These are phyloP conservation scores for Leishmania martiniquensis DNA, from an alignment of 208 protist species.

Conservation along the genomic window DNA sequence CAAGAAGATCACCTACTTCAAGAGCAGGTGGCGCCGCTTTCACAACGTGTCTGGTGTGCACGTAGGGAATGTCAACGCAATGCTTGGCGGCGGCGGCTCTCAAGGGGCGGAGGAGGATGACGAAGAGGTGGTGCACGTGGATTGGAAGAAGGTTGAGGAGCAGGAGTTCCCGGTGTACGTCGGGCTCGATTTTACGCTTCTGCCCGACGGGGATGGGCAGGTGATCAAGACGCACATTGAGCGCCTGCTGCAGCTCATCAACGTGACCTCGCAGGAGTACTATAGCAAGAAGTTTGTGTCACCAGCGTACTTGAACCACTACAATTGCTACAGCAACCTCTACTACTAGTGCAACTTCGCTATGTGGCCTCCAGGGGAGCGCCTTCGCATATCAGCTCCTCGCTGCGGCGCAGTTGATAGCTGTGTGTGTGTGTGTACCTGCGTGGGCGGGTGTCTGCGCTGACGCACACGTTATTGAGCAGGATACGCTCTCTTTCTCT, in stretches of 20 bases:
- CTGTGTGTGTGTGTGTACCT: neutral
- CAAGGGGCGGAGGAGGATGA: slow-evolving; percentile 61
- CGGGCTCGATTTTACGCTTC: slow-evolving; percentile 84
- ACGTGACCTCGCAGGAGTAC: slow-evolving; percentile 83
- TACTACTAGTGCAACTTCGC: slow-evolving; percentile 34
- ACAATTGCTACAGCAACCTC: slow-evolving; percentile 61
- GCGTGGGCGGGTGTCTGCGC: neutral
- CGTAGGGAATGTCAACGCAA: slow-evolving; percentile 27
- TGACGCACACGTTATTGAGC: neutral
- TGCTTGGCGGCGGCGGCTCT: slow-evolving; percentile 35
- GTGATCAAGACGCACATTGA: slow-evolving; percentile 78
- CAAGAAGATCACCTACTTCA: slow-evolving; percentile 77
- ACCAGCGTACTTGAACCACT: slow-evolving; percentile 48
- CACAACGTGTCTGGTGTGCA: slow-evolving; percentile 38
- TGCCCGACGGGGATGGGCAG: slow-evolving; percentile 59
- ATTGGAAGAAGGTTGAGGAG: slow-evolving; percentile 70
- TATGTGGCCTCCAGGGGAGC: neutral
- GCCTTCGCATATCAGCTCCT: neutral
- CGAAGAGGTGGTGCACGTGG: slow-evolving; percentile 52
- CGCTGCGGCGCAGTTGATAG: neutral
- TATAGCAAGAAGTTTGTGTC: slow-evolving; percentile 78
- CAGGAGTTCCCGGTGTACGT: slow-evolving; percentile 85
- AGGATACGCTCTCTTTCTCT: neutral
- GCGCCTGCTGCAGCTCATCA: slow-evolving; percentile 77
- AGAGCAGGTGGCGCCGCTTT: slow-evolving; percentile 57